Base-by-base conservation (phyloP, 257 asterid genomes). In the Forsythia viridissima region DNA sequence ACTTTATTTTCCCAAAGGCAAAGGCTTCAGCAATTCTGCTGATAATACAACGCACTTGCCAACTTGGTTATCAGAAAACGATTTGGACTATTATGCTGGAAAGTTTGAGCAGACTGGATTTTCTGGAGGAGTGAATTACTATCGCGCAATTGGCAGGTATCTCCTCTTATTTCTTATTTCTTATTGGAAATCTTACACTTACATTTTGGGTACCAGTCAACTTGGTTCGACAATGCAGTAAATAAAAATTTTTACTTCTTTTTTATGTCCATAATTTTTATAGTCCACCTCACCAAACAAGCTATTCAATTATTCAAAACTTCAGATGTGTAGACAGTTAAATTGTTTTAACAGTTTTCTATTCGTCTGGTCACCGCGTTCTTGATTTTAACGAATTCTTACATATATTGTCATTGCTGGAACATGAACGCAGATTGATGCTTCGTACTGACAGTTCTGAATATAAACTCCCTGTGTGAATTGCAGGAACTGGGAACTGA, bases 41-140 rank as follows among this genome's bases (percentile, higher is more conserved):
- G 86, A 87, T 20, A 82, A 82, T 30, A 30, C 34, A 30, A 1
- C 34, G 1, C 34, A 30, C 34, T 30, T 30, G 80, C 88, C 94
- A 12, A 46, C 89, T 51, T 94, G 97, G 95, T 73, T 92, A 70
- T 77, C 90, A 20, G 92, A 89, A 65, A 83, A 89, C n/a, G 94
- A 93, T 59, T 85, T 93, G 3, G 86, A 88, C 69, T 93, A 93
- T 71, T 93, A 89, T 38, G 87, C 76, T 44, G 75, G 42, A 77
- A 88, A 80, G 72, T 92, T 88, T 77, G 86, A 84, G 75, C 75
- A 79, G 73, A 90, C 88, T 16, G 97, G 98, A 65, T 93, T 92
- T 90, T 90, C 92, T 0, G 98, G 98, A 48, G 95, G 86, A 70
- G 57, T 94, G 42, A 94, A 94, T 81, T 92, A 89, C 82, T 94